A percentile compares a stretch with the other conserved stretches of the same genome.
These are phyloP conservation scores for Plasmodium malariae DNA, from an alignment of 169 alveolate genomes.

Conservation along the genomic window DNA sequence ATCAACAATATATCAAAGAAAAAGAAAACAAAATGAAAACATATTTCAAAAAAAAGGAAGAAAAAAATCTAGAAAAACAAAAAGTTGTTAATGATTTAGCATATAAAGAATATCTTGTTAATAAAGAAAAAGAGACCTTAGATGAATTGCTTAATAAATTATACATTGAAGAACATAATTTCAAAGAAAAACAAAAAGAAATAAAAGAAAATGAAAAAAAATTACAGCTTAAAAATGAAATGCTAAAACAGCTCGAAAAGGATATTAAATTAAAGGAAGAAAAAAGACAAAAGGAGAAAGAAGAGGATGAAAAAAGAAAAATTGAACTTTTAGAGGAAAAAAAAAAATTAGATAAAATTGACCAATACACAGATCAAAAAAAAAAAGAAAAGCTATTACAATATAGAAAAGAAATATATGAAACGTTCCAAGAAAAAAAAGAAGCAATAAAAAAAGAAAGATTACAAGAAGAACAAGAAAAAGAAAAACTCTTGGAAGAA, in stretches of 20 bases:
- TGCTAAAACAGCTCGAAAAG: constrained; percentile 58
- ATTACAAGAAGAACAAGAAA: constrained; percentile 45
- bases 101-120: constrained; percentile 62
- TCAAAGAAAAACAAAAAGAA: constrained; percentile 68
- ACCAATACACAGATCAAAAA: constrained; percentile 72
- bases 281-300: constrained; percentile 41
- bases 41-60: constrained; percentile 34
- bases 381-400: constrained; percentile 61
- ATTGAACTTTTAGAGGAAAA: constrained; percentile 59
- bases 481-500: constrained; percentile 53
- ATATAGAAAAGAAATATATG: constrained; percentile 71
- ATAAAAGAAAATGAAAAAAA: constrained; percentile 67
- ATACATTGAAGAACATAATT: constrained; percentile 73
- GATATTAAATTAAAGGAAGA: constrained; percentile 57
- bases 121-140: constrained; percentile 68
- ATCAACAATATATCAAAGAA: constrained; percentile 65
- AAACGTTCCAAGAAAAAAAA: constrained; percentile 67
- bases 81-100: constrained; percentile 73
- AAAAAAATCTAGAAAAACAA: constrained; percentile 68
- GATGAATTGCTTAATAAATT: constrained; percentile 60
- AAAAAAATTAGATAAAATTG: constrained; percentile 68
- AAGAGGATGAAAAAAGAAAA: constrained; percentile 76
- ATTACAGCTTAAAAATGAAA: constrained; percentile 73
- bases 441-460: constrained; percentile 64
- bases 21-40: constrained; percentile 61